Evolutionary conservation across 768 basidiomycete species (phyloP), one percentile per base, ranked within the genome.

Genomic region (Leucocoprinus leucothites): DNA sequence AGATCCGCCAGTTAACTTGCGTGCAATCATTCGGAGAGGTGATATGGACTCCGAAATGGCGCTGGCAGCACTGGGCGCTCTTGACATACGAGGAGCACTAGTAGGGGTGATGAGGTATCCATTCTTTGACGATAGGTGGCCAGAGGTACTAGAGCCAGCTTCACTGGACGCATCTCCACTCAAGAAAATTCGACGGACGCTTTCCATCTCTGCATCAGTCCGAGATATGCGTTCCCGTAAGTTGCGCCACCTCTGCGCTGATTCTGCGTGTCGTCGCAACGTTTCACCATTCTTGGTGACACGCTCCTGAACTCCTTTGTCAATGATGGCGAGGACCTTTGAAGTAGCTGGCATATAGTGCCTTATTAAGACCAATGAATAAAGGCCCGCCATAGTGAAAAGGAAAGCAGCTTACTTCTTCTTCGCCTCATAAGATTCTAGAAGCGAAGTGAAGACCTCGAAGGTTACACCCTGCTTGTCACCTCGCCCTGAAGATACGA

Each of bases 241-340:
- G 60, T 80, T 85, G 58, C 81, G 80, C 94, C 94, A 97, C 47
- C 92, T 80, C 61, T 89, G 84, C 18, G 87, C 88, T 58, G 92
- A 92, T 64, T 97, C 95, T 2, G 89, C 88, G 66, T 92, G 91
- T 61, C 93, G 78, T 57, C 95, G 81, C 47, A 98, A 71, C 31
- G 93, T 93, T 73, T 98, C 96, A 1, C 96, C 96, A 60, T 98
- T 98, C 81, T 94, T 95, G 19, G 95, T 98, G 4, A 94, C 87
- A 53, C 95, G 84, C 60, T 97, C 94, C 54, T 84, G 83, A 25
- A 98, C 89, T 22, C 94, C 94, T 69, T 93, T 97, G 68, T 94
- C 93, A 63, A 98, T 89, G 62, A 97, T 94, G 22, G 89, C 84
- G 22, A 98, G 79, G 45, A 96, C 94, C 65, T 96, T 94, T 6